Conservation (phyloP, 768 basidiomycete species). For the Boletus eberwhitei region DNA sequence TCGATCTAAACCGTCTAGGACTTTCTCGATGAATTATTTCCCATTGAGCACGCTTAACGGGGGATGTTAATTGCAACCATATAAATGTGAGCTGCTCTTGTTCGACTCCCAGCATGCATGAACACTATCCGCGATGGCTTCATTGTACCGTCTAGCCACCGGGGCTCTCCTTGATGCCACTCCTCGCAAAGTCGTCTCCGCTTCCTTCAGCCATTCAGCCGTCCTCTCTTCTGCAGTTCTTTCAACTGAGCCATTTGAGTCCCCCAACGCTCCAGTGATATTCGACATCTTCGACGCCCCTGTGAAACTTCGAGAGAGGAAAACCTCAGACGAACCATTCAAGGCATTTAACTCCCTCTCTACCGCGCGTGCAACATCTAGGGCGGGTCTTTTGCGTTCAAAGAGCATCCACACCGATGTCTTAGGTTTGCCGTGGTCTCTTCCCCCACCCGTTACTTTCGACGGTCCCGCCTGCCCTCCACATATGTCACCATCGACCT, state of each 20-base stretch:
- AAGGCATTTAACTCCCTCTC: constrained; percentile 2
- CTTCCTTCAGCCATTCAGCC: constrained; percentile 16
- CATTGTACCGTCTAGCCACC: constrained; percentile 6
- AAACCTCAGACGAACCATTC: constrained; percentile 22
- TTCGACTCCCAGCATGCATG: neutral
- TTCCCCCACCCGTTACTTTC: constrained; percentile 45
- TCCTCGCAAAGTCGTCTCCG: constrained; percentile 9
- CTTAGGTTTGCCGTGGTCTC: constrained; percentile 26
- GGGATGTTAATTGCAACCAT: neutral
- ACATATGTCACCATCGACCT: constrained; percentile 16
- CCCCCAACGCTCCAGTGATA: constrained; percentile 31
- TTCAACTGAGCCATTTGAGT: neutral
- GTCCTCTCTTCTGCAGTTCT: constrained; percentile 7
- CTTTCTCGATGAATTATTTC: neutral
- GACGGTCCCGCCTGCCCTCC: constrained; percentile 47
- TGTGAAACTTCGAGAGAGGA: constrained; percentile 36
- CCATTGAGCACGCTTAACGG: neutral
- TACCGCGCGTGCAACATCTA: constrained; percentile 4
- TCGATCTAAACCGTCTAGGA: neutral
- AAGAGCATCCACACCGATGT: constrained; percentile 4
- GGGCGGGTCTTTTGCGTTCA: constrained; percentile 4
- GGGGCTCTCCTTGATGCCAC: constrained; percentile 3
- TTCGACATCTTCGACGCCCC: constrained; percentile 55
- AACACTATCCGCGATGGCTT: constrained; percentile 12
- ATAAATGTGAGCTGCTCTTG: constrained; percentile 16